Percentiles rank a stretch among this genome's conserved stretches.
Conservation (phyloP, 345 rosid species). For the Murraya koenigii region DNA sequence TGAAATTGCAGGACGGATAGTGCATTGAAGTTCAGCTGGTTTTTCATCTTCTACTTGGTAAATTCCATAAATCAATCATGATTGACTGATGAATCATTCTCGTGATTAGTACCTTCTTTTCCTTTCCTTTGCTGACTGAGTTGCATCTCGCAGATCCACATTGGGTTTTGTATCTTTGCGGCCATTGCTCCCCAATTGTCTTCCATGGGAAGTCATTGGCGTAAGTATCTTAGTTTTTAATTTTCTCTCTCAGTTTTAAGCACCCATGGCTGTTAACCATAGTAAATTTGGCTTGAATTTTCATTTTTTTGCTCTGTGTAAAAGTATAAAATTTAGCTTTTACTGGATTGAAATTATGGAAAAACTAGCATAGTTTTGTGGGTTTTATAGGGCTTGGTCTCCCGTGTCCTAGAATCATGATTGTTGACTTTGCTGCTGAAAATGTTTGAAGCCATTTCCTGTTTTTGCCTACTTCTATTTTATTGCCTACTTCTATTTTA, state of each 20-base stretch:
- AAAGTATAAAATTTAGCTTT: neutral
- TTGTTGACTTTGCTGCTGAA: neutral
- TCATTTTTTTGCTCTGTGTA: neutral
- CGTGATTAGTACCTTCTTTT: constrained; percentile 5
- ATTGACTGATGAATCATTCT: neutral
- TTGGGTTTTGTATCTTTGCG: constrained; percentile 93
- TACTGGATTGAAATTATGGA: neutral
- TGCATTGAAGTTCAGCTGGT: constrained; percentile 91
- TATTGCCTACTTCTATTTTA: no score
- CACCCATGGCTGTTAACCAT: neutral
- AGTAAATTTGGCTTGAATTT: neutral
- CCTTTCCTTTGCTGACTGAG: constrained; percentile 12
- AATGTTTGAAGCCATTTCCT: neutral
- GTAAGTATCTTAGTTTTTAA: constrained; percentile 50
- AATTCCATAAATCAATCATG: constrained; percentile 26
- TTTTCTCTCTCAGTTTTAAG: constrained; percentile 7
- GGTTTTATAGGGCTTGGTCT: neutral
- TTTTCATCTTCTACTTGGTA: constrained; percentile 95
- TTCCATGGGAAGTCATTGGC: constrained; percentile 96
- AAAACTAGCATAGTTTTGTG: neutral
- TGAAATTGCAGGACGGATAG: constrained; percentile 86
- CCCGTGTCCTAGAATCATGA: neutral
- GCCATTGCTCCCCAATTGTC: constrained; percentile 97
- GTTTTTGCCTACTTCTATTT: no score
- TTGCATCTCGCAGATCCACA: constrained; percentile 61